These are phyloP conservation scores for Penicillium goetzii DNA, from an alignment of 495 filamentous ascomycete genomes.

Conservation along the genomic window DNA sequence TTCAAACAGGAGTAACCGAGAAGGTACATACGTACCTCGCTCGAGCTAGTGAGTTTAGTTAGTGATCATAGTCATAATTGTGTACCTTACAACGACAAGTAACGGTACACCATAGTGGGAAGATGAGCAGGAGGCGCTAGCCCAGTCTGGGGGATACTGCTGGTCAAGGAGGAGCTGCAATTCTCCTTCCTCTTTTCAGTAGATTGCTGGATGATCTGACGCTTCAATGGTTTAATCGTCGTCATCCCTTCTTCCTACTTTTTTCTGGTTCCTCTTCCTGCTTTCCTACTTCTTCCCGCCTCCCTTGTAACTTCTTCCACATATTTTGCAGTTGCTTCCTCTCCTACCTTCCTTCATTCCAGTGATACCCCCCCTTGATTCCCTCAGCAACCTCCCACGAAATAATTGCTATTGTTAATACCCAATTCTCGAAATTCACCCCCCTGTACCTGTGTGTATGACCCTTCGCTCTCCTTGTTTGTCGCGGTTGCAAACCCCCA, in stretches of 20 bases:
- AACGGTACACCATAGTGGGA: background rate
- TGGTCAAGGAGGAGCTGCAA: constrained; percentile 3
- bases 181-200: constrained; percentile 16
- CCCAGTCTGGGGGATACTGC: background rate
- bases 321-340: constrained; percentile 2
- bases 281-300: too few species aligned
- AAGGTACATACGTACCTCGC: constrained; percentile 4
- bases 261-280: constrained; percentile 13
- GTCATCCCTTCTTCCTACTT: constrained; percentile 19
- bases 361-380: constrained; percentile 38
- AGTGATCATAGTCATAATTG: background rate
- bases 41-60: background rate
- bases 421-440: background rate
- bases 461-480: constrained; percentile 19
- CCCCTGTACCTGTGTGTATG: background rate
- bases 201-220: constrained; percentile 9
- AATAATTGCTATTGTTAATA: constrained; percentile 27
- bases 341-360: constrained; percentile 37
- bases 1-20: background rate
- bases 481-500: constrained; percentile 21
- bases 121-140: background rate
- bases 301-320: constrained; percentile 5
- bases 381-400: constrained; percentile 11
- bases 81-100: background rate
- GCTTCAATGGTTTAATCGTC: constrained; percentile 14